Evolutionary conservation across 352 stramenopile species (phyloP).

Genomic region (Plasmopara muralis): DNA sequence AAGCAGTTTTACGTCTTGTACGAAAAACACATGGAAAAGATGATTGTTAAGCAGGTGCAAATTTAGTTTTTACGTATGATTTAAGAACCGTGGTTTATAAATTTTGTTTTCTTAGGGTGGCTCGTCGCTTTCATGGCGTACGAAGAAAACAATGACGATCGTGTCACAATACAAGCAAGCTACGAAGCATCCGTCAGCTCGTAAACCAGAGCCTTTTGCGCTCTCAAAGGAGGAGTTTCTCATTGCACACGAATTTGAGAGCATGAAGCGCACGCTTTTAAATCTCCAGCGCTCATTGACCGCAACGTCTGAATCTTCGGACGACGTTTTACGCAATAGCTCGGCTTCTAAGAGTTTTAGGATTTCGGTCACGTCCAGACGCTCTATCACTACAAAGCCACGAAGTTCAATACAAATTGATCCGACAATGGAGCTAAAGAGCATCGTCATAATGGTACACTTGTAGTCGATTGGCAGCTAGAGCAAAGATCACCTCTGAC

Average conservation of each 20-base stretch:
- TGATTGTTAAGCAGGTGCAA: conserved; percentile 44
- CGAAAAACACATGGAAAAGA: conserved; percentile 57
- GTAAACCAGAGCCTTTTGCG: conserved; percentile 23
- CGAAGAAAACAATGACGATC: conserved; percentile 29
- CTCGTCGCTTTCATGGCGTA: conserved; percentile 47
- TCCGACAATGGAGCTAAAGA: conserved; percentile 46
- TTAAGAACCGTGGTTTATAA: too few relatives aligned
- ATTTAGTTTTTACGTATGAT: too few relatives aligned
- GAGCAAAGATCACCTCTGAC: background rate
- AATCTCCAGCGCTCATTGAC: conserved; percentile 49
- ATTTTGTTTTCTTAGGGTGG: conserved; percentile 45
- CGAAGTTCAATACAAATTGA: conserved; percentile 35
- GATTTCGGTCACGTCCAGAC: conserved; percentile 9
- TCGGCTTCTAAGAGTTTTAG: conserved; percentile 14
- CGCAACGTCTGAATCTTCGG: conserved; percentile 26
- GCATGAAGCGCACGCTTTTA: conserved; percentile 39
- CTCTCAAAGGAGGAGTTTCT: conserved; percentile 42
- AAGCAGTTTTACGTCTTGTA: conserved; percentile 69
- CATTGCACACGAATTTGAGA: conserved; percentile 38
- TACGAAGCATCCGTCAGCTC: conserved; percentile 1
- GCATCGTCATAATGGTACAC: conserved; percentile 46
- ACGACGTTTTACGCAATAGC: conserved; percentile 23
- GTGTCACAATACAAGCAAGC: conserved; percentile 18
- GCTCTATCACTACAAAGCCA: conserved; percentile 8
- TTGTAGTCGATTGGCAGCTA: background rate